Evolutionary conservation across 352 stramenopile genomes (phyloP), one percentile per base, ranked within the genome.

Genomic region (Globisporangium spinosum): DNA sequence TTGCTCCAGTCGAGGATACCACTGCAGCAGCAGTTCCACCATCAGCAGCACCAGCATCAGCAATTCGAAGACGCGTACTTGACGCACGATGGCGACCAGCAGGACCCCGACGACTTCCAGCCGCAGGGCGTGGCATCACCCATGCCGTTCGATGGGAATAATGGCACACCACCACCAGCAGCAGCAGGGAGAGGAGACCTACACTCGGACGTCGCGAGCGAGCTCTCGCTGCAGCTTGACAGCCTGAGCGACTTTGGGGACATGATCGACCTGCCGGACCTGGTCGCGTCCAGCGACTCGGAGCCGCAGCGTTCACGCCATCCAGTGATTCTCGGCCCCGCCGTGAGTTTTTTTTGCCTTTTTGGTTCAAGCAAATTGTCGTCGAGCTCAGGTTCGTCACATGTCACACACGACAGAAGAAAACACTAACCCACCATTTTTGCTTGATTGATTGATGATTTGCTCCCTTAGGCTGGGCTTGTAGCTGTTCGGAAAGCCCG

Each of bases 161-260:
- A 17, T 17, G 15, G 15, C 29, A 32, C 29, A 32, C 29, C 29
- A 29, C 27, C 27, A 29, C 2, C 27, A 32, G 4, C 29, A 32
- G 29, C 12, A 47, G 5, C 40, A 29, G 43, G 43, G 0, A 62
- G 40, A n/a, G 72, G 76, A 12, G 29, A 82, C 12, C 35, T 83
- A 1, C 67, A 76, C 3, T 58, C 71, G 9, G 76, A 80, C 35
- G 34, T 68, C 17, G 60, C 57, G 34, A 79, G 58, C 55, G 76
- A 84, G 40, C 53, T 70, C 20, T 60, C 70, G 53, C 63, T 83
- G 20, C 74, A 81, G 49, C 69, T 86, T 20, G 78, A 86, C 62
- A 79, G 70, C 32, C 63, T 86, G 23, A 88, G 78, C 38, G 78
- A 88, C 64, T 77, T 86, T 64, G 76, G 81, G 47, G 80, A 86